Base-by-base conservation (phyloP, 352 stramenopile species). In the Bremia lactucae region DNA sequence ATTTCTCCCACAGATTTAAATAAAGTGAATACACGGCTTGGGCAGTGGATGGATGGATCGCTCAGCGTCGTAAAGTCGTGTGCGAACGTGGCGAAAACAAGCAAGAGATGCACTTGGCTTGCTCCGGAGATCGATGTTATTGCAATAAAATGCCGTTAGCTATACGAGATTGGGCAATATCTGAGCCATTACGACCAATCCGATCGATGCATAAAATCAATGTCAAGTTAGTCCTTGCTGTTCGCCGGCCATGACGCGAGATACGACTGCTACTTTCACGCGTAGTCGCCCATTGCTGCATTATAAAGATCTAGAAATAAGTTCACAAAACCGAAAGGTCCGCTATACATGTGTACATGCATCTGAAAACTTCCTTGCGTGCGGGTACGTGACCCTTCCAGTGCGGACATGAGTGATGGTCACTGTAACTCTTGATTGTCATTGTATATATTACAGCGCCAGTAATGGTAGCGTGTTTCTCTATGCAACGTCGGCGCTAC, bases 291-390 rank as follows among this genome's bases (percentile, higher is more conserved):
- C 77, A 25, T 52, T 89, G 48, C 51, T 89, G 35, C 72, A 89
- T 54, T 87, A 72, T 59, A 80, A 80, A 36, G 69, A 84, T 48
- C 52, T 89, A 15, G 62, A 55, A 4, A 39, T 89, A 15, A 46
- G 42, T 28, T 73, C 62, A 24, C 68, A 73, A 46, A 86, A 68
- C 47, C 65, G 68, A 42, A 83, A 87, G 51, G 53, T 74, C 21
- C 66, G 57, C 26, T 88, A 87, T 45, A 89, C 80, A 0, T 86
- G 80, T 26, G 73, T 93, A n/a, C 62, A 89, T 28, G 78, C 76
- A 29, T 90, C 78, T 29, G 75, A 87, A 22, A 88, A 88, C 59
- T 93, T 93, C 49, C 49, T 93, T 13, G 80, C 70, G 0, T 93
- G 78, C 40, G 80, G 80, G 78, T 87, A 62, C 54, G 61, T 52